Conservation (phyloP, 176 grass and related monocot species). For the Paspalum vaginatum region DNA sequence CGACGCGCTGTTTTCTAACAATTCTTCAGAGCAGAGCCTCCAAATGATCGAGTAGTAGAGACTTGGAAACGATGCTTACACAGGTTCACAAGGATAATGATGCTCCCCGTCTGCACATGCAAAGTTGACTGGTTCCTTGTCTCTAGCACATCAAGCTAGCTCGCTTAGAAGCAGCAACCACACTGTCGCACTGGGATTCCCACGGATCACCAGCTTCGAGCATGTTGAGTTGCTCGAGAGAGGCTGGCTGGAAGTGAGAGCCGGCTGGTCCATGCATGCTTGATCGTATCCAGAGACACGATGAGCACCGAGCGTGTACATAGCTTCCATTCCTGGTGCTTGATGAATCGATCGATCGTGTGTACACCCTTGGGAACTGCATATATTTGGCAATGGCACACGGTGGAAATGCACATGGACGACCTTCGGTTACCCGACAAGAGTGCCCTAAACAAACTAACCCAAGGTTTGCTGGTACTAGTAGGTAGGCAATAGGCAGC, state of each 20-base stretch:
- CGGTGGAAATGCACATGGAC: neutral
- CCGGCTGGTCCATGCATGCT: neutral
- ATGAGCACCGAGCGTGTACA: neutral
- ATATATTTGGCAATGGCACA: neutral
- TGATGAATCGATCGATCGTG: neutral
- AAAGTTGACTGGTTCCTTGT: constrained; percentile 40
- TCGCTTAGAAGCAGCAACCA: neutral
- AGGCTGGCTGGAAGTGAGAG: constrained; percentile 39
- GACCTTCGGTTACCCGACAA: constrained; percentile 31
- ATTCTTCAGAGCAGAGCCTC: neutral
- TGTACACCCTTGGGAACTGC: constrained; percentile 34
- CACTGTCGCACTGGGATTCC: constrained; percentile 42
- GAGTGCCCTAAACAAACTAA: constrained; percentile 35
- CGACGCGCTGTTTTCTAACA: neutral
- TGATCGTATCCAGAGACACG: neutral
- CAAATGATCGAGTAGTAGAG: neutral
- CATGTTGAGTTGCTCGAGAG: constrained; percentile 37
- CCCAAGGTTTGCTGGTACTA: neutral
- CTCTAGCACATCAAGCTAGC: constrained; percentile 31
- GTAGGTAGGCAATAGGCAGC: neutral
- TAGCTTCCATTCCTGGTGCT: constrained; percentile 4
- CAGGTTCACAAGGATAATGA: constrained; percentile 3
- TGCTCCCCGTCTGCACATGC: constrained; percentile 14
- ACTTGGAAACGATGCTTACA: neutral
- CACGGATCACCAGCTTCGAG: constrained; percentile 31